Base-by-base conservation (phyloP, 306 rosid genomes). In the Rosa persica region DNA sequence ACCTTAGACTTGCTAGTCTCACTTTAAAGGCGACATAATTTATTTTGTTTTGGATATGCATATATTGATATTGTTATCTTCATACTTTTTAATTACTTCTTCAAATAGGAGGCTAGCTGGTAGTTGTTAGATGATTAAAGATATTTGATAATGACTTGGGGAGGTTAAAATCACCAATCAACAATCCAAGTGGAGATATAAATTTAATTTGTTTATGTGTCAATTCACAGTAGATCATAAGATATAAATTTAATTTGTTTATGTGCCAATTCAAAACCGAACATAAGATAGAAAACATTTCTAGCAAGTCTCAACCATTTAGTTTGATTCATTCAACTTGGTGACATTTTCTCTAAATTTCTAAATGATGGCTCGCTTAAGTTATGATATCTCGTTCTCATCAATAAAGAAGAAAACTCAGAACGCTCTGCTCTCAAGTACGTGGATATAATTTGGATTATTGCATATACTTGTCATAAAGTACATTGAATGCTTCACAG, bases 1-100 rank as follows among this genome's bases (percentile, higher is more conserved):
- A 58, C 40, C 54, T 23, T 5, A 2, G 1, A 49, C 76, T 42
- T 30, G 17, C 40, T n/a, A 19, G 79, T 77, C 82, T 42, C 72
- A 38, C 57, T 51, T 47, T 39, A 77, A 84, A 43, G 77, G 81
- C 72, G 65, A 80, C 82, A 20, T 5, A 3, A 34, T 30, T 36
- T 13, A 65, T 30, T 65, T 60, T 60, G 16, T 70, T 76, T 57
- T 66, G 17, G 66, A 60, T 46, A 34, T 66, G 15, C 1, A 19
- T 66, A 2, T 5, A 30, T 15, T 61, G 3, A 70, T 49, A 67
- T 65, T 72, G 8, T 13, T 64, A 46, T 42, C 30, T 34, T 12
- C 46, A 2, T 19, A 39, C 44, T 25, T 43, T 70, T 42, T 6
- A 30, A n/a, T 13, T 39, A 5, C 44, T 27, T 42, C 2, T 5